Percentiles rank a stretch among this genome's conserved stretches.
phyloP scores from a whole-genome alignment of 2,329 filamentous ascomycete species.

The Trichoderma hamatum region DNA sequence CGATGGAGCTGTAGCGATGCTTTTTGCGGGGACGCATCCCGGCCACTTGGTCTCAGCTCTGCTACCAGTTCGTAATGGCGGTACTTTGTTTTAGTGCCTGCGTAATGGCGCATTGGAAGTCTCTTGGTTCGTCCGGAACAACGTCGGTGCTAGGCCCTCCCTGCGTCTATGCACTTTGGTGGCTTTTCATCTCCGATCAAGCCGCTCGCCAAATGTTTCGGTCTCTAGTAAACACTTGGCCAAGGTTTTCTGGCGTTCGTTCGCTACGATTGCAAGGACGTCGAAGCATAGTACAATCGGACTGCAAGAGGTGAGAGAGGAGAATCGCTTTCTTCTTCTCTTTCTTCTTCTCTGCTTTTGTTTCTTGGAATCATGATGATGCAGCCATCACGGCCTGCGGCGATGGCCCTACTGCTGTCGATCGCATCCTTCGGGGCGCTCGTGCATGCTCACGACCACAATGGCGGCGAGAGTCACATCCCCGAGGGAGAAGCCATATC shows the following conservation, averaged over 20 bases:
- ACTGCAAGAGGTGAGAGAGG: neutral
- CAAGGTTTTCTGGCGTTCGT: slow-evolving; percentile 15
- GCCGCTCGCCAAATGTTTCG: slow-evolving; percentile 22
- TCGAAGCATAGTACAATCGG: neutral
- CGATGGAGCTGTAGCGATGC: neutral
- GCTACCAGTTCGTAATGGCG: neutral
- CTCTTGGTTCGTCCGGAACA: slow-evolving; percentile 25
- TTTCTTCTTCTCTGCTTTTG: slow-evolving; percentile 8
- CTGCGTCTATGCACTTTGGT: slow-evolving; percentile 6
- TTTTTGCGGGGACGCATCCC: slow-evolving; percentile 20
- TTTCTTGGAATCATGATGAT: slow-evolving; percentile 4
- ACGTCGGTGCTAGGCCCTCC: slow-evolving; percentile 23
- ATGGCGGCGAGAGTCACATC: slow-evolving; percentile 55
- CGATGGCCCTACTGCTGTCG: slow-evolving; percentile 30
- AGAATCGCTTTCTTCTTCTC: neutral
- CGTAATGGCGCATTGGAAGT: neutral
- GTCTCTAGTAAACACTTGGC: neutral
- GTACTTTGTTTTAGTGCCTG: neutral
- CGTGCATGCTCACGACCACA: slow-evolving; percentile 53
- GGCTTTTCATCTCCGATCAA: slow-evolving; percentile 27
- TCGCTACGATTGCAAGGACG: slow-evolving; percentile 3
- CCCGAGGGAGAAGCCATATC: slow-evolving; percentile 71
- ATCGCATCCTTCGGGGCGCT: slow-evolving; percentile 34
- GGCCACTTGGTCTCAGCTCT: neutral
- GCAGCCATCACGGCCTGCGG: slow-evolving; percentile 25